Base-by-base conservation (phyloP, 345 rosid genomes). In the Eucalyptus dawsonii region DNA sequence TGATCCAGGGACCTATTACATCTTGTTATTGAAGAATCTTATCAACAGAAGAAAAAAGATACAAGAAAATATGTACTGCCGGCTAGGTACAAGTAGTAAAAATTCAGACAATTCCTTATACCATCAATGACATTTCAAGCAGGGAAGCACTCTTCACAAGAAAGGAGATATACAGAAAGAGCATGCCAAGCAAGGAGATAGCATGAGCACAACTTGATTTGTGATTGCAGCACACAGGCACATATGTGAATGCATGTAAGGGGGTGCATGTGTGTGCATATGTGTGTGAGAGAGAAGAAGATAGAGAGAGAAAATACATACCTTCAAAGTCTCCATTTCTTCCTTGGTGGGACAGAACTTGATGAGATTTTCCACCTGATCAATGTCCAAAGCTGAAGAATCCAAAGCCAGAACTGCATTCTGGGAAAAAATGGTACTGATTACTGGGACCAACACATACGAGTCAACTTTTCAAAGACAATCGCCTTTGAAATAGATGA, bases 321-420 rank as follows among this genome's bases (percentile, higher is more conserved):
- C 99, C 99, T 94, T 95, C 89, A 97, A 90, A 83, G 90, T 88
- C 92, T 97, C 99, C 94, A 97, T 97, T 91, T 97, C 99, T 92
- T 97, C 99, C 93, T 97, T 97, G 42, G 98, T 97, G 87, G 99
- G 99, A 91, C 98, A 97, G 91, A 97, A 97, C 88, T 95, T 97
- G 93, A 97, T 97, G 89, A 97, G 99, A 92, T 97, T 97, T 92
- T 97, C 99, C 89, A 97, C 98, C 95, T 97, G 99, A 90, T 97
- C 99, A 89, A 95, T 96, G 88, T 97, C 99, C 89, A 97, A 92
- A 89, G 94, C 94, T 72, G 95, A 93, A 58, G 99, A 94, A 94
- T 97, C 99, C 94, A 97, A 93, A 91, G 97, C 98, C 90, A 97
- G 93, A 92, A 97, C 95, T 81, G 99, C 98, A 91, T 90, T 95